Evolutionary conservation across 805 yeast genomes (phyloP), one percentile per base, ranked within the genome.

Genomic region (Nakazawaea populi): DNA sequence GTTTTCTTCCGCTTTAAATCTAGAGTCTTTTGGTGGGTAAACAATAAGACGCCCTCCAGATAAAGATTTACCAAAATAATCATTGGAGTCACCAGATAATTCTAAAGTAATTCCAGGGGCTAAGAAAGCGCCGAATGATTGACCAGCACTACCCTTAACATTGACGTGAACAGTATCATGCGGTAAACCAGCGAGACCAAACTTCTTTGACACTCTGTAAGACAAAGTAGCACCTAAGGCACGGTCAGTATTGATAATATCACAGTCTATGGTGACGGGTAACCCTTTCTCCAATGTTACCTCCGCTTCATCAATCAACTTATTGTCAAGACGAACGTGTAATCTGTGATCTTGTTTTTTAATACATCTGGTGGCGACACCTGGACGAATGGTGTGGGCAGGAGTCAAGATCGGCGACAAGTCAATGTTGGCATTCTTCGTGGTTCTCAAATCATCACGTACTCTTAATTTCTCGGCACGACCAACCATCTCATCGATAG

Each of bases 401-500:
- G 99, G 99, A 34, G 98, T 94, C 64, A 92, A 80, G 57, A 92
- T 84, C 56, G 98, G 98, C 39, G 95, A 81, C 66, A 92, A 75
- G 65, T 92, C 98, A 59, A 92, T 79, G 74, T 88, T 88, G 47
- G 90, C 88, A 56, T 92, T 89, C 81, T 94, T 94, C 55, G 92
- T 84, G 64, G 83, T 87, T 63, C 95, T 81, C 65, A 85, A 72
- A 62, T 89, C 91, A 55, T 89, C 96, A 60, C 96, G 79, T 49
- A 90, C 94, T 61, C 71, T 76, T 64, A 92, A 80, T 69, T 83
- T 88, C 74, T 92, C 99, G 47, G 98, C 89, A 68, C 86, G 90
- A 63, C 99, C 99, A 60, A 92, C 91, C 99, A 92, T 92, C 75
- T 94, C 99, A 68, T 89, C 92, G 66, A 92, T 82, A 49, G 96